Conservation (phyloP, 345 rosid species). For the Pugionium dolabratum region DNA sequence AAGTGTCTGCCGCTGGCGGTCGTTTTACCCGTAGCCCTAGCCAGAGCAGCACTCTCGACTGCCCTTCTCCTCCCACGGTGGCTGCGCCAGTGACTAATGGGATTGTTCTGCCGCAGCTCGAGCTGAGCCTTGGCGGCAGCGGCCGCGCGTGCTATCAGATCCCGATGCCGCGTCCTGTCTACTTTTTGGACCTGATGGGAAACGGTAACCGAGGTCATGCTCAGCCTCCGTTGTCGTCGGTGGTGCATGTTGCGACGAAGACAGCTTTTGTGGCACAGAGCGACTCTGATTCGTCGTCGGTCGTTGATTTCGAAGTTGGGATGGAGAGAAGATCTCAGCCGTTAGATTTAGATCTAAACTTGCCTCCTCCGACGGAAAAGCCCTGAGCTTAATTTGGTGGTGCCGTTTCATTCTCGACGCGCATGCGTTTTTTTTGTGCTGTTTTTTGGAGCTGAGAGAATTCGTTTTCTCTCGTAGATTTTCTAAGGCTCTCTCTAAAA, state of each 20-base stretch:
- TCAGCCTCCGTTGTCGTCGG: constrained; percentile 24
- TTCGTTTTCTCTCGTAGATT: constrained; percentile 17
- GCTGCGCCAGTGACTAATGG: constrained; percentile 5
- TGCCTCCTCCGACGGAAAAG: constrained; percentile 59
- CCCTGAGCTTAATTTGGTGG: constrained; percentile 42
- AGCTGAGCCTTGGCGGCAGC: constrained; percentile 41
- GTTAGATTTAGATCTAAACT: constrained; percentile 71
- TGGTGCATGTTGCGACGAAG: constrained; percentile 33
- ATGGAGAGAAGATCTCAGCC: constrained; percentile 39
- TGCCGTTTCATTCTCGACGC: constrained; percentile 33
- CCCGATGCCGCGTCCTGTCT: constrained; percentile 45
- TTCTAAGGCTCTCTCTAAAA: constrained; percentile 8
- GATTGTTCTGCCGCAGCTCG: constrained; percentile 49
- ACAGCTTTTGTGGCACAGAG: constrained; percentile 45
- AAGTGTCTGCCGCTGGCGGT: constrained; percentile 4
- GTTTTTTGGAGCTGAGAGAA: constrained; percentile 26
- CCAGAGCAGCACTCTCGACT: constrained; percentile 80
- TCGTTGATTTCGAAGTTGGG: constrained; percentile 52
- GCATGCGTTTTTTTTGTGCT: constrained; percentile 15
- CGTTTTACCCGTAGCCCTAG: constrained; percentile 59
- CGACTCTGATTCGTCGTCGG: constrained; percentile 69
- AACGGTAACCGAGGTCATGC: constrained; percentile 32
- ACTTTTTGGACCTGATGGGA: constrained; percentile 58
- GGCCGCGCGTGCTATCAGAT: constrained; percentile 41
- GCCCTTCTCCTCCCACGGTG: constrained; percentile 58